Evolutionary conservation across 495 filamentous ascomycete species (phyloP).

Genomic region (Hypoxylon perforatum): DNA sequence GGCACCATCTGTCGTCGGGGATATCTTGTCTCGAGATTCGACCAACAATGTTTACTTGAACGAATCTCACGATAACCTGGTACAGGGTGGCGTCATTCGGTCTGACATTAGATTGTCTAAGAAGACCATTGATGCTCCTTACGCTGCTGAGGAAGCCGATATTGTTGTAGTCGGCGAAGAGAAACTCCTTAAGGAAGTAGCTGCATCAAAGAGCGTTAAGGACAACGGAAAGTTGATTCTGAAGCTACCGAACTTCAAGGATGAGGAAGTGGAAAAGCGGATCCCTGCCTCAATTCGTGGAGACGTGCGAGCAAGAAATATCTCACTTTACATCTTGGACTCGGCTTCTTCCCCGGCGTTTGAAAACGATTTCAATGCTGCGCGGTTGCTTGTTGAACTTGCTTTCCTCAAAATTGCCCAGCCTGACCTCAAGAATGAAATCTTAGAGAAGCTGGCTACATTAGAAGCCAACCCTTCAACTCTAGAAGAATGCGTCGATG

Average conservation of each 20-base stretch:
- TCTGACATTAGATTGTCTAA: conserved; percentile 87
- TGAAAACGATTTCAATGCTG: conserved; percentile 65
- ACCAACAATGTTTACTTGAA: conserved; percentile 80
- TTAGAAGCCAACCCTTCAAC: conserved; percentile 54
- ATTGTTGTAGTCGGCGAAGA: conserved; percentile 80
- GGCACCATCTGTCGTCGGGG: conserved; percentile 74
- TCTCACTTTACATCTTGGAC: conserved; percentile 80
- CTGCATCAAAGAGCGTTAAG: conserved; percentile 77
- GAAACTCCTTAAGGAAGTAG: conserved; percentile 79
- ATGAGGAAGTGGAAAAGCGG: conserved; percentile 91
- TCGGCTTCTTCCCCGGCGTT: conserved; percentile 70
- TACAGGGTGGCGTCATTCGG: conserved; percentile 85
- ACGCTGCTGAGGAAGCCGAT: conserved; percentile 81
- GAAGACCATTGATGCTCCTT: conserved; percentile 85
- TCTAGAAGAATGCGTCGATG: conserved; percentile 69
- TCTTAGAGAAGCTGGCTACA: conserved; percentile 47
- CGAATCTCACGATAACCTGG: conserved; percentile 82
- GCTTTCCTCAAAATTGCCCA: conserved; percentile 82
- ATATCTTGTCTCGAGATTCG: conserved; percentile 78
- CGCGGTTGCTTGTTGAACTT: conserved; percentile 73
- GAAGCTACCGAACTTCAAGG: conserved; percentile 79
- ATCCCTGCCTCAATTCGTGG: conserved; percentile 74
- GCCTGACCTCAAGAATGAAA: conserved; percentile 67
- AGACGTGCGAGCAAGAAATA: conserved; percentile 71
- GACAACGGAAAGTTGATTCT: conserved; percentile 77